Conservation (phyloP, 768 basidiomycete genomes). For the Solioccasus polychromus region DNA sequence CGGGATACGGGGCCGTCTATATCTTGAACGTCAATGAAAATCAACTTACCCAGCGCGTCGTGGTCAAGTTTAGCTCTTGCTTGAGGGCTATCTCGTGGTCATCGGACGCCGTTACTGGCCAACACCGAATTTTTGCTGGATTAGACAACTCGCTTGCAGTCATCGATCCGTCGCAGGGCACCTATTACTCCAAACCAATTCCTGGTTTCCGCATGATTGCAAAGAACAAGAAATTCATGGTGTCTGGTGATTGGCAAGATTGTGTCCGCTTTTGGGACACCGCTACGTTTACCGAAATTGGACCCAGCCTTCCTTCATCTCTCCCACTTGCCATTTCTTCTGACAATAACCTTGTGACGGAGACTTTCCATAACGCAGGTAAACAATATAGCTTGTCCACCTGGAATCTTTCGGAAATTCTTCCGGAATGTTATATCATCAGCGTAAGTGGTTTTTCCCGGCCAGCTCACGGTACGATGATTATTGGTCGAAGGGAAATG, state of each 20-base stretch:
- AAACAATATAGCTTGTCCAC: neutral
- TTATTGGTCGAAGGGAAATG: neutral
- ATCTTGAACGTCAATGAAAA: neutral
- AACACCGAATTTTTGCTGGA: neutral
- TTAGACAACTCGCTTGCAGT: neutral
- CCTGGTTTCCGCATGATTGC: neutral
- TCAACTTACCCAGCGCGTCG: neutral
- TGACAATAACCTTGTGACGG: neutral
- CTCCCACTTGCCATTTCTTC: conserved; percentile 3
- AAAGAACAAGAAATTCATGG: conserved; percentile 4
- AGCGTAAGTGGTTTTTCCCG: neutral
- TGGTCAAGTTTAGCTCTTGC: neutral
- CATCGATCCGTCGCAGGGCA: conserved; percentile 1
- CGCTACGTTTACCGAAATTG: conserved; percentile 4
- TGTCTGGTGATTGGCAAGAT: neutral
- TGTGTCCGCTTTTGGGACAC: conserved; percentile 7
- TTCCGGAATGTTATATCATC: conserved; percentile 1
- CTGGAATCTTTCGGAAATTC: neutral
- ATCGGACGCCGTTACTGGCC: neutral
- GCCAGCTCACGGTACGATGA: too few species aligned
- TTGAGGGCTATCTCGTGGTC: conserved; percentile 3
- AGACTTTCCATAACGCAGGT: too few species aligned
- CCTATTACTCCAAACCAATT: neutral
- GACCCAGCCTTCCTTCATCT: neutral
- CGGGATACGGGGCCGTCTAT: neutral